Conservation (phyloP, 148 eudicot genomes). For the Rhododendron mucronatum region DNA sequence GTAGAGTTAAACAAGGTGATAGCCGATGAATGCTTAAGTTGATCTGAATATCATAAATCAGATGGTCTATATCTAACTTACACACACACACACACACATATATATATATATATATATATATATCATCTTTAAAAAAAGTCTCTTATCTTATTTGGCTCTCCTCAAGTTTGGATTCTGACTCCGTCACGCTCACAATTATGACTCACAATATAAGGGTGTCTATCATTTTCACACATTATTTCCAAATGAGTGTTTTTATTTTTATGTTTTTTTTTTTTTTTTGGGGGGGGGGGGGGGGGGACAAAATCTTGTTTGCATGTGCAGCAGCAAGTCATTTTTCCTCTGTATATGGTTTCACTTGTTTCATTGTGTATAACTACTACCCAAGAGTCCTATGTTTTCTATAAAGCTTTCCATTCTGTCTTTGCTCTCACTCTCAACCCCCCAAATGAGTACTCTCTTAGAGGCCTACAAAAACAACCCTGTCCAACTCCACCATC, state of each 20-base stretch:
- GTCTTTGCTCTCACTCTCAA: neutral
- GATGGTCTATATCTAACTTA: too few relatives aligned
- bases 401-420: neutral
- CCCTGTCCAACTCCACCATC: constrained; percentile 17
- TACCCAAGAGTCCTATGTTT: neutral
- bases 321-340: neutral
- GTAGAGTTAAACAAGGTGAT: too few relatives aligned
- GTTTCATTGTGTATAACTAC: neutral
- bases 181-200: neutral
- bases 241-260: neutral
- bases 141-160: neutral
- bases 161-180: too few relatives aligned
- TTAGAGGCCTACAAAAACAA: constrained; percentile 22
- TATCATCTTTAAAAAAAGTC: neutral
- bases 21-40: too few relatives aligned
- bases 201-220: neutral
- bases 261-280: neutral
- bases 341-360: neutral
- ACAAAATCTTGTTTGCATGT: neutral
- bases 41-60: too few relatives aligned
- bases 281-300: neutral
- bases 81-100: too few relatives aligned
- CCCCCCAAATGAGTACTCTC: constrained; percentile 11
- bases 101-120: too few relatives aligned
- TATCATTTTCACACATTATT: neutral